Conservation (phyloP, 768 basidiomycete genomes). For the Lactarius hengduanensis region DNA sequence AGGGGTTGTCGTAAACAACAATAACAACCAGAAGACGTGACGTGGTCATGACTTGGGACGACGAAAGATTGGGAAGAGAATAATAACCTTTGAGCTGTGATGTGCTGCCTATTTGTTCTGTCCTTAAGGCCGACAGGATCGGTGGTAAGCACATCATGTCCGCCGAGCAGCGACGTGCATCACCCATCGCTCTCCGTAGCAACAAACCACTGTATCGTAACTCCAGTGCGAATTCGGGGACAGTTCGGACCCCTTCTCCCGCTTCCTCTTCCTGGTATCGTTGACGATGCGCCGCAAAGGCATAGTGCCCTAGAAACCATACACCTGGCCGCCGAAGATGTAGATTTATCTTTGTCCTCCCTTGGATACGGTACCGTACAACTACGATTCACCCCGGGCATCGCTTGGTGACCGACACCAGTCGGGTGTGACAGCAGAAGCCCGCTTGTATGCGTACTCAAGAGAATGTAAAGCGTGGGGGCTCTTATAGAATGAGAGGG, state of each 20-base stretch:
- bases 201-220: background rate
- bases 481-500: background rate
- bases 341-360: background rate
- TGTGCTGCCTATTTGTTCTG: background rate
- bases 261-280: background rate
- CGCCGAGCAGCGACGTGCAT: background rate
- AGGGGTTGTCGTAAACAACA: background rate
- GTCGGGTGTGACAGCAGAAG: background rate
- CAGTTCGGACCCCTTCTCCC: background rate
- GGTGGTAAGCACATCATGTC: background rate
- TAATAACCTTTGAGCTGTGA: background rate
- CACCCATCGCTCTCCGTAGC: background rate
- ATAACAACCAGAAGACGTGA: no score
- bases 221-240: background rate
- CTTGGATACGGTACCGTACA: background rate
- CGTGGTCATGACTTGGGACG: background rate
- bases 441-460: background rate
- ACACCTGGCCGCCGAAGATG: no score
- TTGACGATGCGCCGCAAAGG: background rate
- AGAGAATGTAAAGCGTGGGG: background rate
- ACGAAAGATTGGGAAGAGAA: background rate
- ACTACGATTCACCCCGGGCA: background rate
- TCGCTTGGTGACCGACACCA: background rate
- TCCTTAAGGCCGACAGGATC: background rate
- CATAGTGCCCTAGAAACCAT: background rate